Conservation (phyloP, 2,329 filamentous ascomycete genomes). For the Proliferodiscus dingleyae region DNA sequence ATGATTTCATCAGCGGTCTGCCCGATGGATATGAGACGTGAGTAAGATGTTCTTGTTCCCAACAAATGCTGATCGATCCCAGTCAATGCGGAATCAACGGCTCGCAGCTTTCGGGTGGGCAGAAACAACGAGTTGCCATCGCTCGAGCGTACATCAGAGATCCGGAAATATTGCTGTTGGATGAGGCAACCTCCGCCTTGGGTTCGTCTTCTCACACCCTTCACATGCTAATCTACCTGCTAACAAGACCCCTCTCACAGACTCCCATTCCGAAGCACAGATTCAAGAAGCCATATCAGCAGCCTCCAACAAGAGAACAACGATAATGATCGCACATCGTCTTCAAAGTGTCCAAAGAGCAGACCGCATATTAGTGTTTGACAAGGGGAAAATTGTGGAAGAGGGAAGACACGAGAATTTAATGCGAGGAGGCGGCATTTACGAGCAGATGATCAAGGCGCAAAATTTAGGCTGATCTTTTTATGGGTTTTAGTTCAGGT, state of each 20-base stretch:
- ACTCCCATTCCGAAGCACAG: constrained; percentile 51
- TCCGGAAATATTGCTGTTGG: constrained; percentile 69
- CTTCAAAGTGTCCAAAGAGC: constrained; percentile 52
- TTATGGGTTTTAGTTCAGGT: background rate
- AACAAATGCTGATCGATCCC: background rate
- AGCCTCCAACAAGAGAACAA: constrained; percentile 47
- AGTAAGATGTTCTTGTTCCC: constrained; percentile 40
- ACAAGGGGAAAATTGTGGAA: constrained; percentile 49
- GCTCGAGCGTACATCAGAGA: constrained; percentile 69
- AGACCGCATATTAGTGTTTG: constrained; percentile 52
- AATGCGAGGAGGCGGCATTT: constrained; percentile 44
- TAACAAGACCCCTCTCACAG: constrained; percentile 3
- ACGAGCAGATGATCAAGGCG: constrained; percentile 31
- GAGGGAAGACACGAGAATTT: constrained; percentile 50
- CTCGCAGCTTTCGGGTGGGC: constrained; percentile 70
- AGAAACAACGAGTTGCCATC: constrained; percentile 73
- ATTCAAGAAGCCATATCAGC: constrained; percentile 63
- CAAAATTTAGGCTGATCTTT: constrained; percentile 14
- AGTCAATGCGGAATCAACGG: constrained; percentile 63
- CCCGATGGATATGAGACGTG: constrained; percentile 67
- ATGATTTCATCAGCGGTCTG: constrained; percentile 59
- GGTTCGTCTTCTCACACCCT: constrained; percentile 46
- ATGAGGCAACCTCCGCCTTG: constrained; percentile 76
- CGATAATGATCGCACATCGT: constrained; percentile 54
- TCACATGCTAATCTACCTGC: background rate